Base-by-base conservation (phyloP, 108 stramenopile genomes). In the Asterionellopsis glacialis region DNA sequence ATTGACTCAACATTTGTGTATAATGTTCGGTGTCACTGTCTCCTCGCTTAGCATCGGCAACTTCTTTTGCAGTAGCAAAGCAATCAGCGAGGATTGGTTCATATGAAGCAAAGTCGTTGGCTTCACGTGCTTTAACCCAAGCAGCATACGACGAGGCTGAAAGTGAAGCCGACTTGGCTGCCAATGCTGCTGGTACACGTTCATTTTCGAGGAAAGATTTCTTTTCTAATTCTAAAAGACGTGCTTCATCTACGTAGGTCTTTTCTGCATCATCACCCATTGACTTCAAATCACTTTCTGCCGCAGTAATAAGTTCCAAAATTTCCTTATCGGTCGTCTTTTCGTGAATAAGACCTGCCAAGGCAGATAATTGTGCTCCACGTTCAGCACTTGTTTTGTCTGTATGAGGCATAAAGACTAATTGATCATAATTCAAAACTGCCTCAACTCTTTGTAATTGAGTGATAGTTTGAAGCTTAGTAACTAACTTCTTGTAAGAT, bases 291-390 rank as follows among this genome's bases (percentile, higher is more conserved):
- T 75, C 70, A 3, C 19, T 5, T 72, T 63, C 19, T 2, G 33
- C 33, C 7, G 2, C 33, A 7, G 33, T 33, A 33, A 91, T 59
- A 1, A 83, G 57, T 14, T 62, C 40, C 16, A 65, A 49, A 16
- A 92, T 58, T 40, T 52, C 45, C 0, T 71, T 67, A 69, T 78
- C 71, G 41, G 87, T 93, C 0, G 66, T 40, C 45, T 77, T 78
- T 57, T 85, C 79, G 47, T 93, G 88, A 0, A 85, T 56, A 23
- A 93, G 69, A 9, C 65, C 65, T 25, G 91, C 91, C 63, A 93
- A 55, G 0, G 77, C 84, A 9, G 81, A 70, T 61, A 77, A 28
- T 65, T 89, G 91, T 14, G 68, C 68, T 9, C 86, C 88, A 1
- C 91, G 79, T 13, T 65, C 74, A 1, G 45, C 38, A 11, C 50